Conservation (phyloP, 768 basidiomycete species). For the Trametes coccinea region DNA sequence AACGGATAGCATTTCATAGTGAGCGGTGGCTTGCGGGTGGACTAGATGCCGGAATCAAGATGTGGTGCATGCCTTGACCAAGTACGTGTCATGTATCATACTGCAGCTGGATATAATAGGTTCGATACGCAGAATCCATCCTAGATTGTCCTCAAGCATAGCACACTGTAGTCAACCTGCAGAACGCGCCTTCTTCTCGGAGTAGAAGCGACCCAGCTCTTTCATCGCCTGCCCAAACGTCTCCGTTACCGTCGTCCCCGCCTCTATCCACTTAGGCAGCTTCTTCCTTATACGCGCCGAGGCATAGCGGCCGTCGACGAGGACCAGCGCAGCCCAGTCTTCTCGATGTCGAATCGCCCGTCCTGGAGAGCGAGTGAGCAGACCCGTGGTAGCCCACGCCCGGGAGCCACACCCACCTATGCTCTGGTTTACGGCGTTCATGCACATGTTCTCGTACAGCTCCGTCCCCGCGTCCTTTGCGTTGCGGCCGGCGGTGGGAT, state of each 20-base stretch:
- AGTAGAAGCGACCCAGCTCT: conserved; percentile 68
- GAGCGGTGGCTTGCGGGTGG: too few relatives aligned
- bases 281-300: conserved; percentile 68
- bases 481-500: conserved; percentile 35
- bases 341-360: conserved; percentile 88
- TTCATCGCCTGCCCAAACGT: conserved; percentile 74
- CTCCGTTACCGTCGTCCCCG: conserved; percentile 54
- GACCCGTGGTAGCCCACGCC: too few relatives aligned
- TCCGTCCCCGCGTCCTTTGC: conserved; percentile 58
- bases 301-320: conserved; percentile 84
- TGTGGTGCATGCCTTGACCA: too few relatives aligned
- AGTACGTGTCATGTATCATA: too few relatives aligned
- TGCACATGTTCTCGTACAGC: conserved; percentile 88
- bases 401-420: conserved; percentile 57
- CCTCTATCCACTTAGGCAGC: conserved; percentile 89
- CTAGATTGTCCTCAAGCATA: too few relatives aligned
- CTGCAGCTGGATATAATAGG: too few relatives aligned
- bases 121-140: too few relatives aligned
- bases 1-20: too few relatives aligned
- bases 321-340: conserved; percentile 90
- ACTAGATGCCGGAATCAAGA: too few relatives aligned
- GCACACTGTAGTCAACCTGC: too few relatives aligned
- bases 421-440: conserved; percentile 95
- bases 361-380: conserved; percentile 44
- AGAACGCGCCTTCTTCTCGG: conserved; percentile 44